Evolutionary conservation across 1,284 basidiomycete species (phyloP).

Genomic region (Cerrena zonata): DNA sequence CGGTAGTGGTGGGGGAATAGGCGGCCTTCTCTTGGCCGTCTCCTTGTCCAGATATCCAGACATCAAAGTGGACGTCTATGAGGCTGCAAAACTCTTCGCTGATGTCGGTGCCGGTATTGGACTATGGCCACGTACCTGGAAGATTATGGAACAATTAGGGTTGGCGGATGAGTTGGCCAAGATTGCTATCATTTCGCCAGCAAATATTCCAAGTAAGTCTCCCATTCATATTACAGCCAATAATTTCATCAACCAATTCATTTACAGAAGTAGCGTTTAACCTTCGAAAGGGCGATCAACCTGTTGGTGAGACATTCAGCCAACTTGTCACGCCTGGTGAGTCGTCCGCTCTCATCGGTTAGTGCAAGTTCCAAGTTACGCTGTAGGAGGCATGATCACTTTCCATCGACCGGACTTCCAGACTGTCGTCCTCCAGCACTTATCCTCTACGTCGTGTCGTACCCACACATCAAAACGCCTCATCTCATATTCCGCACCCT

Average conservation of each 20-base stretch:
- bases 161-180: conserved; percentile 25
- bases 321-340: conserved; percentile 28
- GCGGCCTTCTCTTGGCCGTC: conserved; percentile 33
- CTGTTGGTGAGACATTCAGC: conserved; percentile 25
- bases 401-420: conserved; percentile 44
- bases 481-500: conserved; percentile 24
- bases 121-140: conserved; percentile 32
- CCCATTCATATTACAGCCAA: background rate
- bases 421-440: conserved; percentile 29
- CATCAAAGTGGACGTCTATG: conserved; percentile 36
- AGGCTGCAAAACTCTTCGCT: conserved; percentile 29
- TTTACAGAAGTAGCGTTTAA: conserved; percentile 22
- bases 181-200: conserved; percentile 20
- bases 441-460: conserved; percentile 26
- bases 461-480: conserved; percentile 36
- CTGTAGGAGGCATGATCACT: conserved; percentile 33
- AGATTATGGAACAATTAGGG: conserved; percentile 27
- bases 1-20: conserved; percentile 34
- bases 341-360: conserved; percentile 3
- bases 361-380: background rate
- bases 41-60: conserved; percentile 29
- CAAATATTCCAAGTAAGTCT: conserved; percentile 18
- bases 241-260: background rate
- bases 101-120: conserved; percentile 35
- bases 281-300: conserved; percentile 31